These are phyloP conservation scores for Verbena officinalis DNA, from an alignment of 257 asterid genomes.

Conservation along the genomic window DNA sequence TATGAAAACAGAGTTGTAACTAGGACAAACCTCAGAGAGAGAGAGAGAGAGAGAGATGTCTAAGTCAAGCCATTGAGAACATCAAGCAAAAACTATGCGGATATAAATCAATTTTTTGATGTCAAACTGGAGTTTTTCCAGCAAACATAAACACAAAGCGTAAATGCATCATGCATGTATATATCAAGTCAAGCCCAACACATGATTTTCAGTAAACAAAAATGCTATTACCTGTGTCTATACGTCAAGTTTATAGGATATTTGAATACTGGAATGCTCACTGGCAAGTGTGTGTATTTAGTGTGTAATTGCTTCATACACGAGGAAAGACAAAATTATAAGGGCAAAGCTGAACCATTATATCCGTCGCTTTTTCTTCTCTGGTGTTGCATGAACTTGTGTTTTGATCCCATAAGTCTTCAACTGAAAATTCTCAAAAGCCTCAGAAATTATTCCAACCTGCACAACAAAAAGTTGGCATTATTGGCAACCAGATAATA, in stretches of 20 bases:
- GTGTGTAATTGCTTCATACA: slow-evolving; percentile 10
- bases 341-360: slow-evolving; percentile 27
- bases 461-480: slow-evolving; percentile 34
- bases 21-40: no score
- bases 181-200: neutral
- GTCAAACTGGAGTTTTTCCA: neutral
- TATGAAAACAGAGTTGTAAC: no score
- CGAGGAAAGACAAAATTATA: slow-evolving; percentile 17
- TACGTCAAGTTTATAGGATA: neutral
- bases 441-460: slow-evolving; percentile 79
- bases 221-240: slow-evolving; percentile 6
- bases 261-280: neutral
- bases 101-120: neutral
- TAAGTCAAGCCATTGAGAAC: neutral
- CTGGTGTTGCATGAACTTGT: slow-evolving; percentile 83
- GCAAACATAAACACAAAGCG: slow-evolving; percentile 8
- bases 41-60: no score
- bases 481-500: neutral
- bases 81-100: no score
- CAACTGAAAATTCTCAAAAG: slow-evolving; percentile 90
- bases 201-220: slow-evolving; percentile 2
- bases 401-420: slow-evolving; percentile 78
- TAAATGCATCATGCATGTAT: neutral
- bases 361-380: slow-evolving; percentile 64
- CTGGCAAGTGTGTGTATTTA: slow-evolving; percentile 5